Conservation (phyloP, 2,329 filamentous ascomycete genomes). For the Rasamsonia emersonii region DNA sequence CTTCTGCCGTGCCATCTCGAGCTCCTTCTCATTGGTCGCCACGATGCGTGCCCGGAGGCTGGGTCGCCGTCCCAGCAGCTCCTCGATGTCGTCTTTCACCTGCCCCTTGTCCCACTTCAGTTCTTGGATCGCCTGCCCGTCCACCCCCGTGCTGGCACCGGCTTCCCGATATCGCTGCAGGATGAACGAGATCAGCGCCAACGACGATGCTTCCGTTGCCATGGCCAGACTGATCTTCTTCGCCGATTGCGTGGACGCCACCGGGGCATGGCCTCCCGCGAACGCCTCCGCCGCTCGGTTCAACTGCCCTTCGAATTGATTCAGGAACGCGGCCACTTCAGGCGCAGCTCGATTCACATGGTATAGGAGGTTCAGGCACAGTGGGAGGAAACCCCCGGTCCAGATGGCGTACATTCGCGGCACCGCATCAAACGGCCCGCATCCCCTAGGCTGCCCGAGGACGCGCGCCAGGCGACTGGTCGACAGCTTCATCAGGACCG, state of each 20-base stretch:
- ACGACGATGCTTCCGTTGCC: constrained; percentile 68
- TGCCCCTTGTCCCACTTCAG: constrained; percentile 66
- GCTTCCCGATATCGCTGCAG: constrained; percentile 56
- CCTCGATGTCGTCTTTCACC: constrained; percentile 75
- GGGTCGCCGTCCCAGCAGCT: constrained; percentile 63
- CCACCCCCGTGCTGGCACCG: constrained; percentile 54
- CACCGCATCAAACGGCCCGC: constrained; percentile 70
- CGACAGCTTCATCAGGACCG: constrained; percentile 68
- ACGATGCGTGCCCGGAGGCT: constrained; percentile 64
- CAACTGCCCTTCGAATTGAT: constrained; percentile 77
- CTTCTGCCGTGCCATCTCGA: constrained; percentile 47
- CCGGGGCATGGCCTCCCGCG: constrained; percentile 43
- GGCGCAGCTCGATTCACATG: constrained; percentile 72
- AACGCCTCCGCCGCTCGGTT: constrained; percentile 63
- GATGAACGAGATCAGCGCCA: constrained; percentile 67
- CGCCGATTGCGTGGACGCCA: constrained; percentile 34
- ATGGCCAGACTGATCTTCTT: constrained; percentile 63
- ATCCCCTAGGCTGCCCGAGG: constrained; percentile 58
- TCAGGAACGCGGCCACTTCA: constrained; percentile 79
- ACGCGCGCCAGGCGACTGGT: constrained; percentile 71
- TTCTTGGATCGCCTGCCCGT: constrained; percentile 55
- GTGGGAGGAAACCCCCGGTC: constrained; percentile 76
- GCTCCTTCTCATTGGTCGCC: constrained; percentile 63
- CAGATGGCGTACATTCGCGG: constrained; percentile 80
- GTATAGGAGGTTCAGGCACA: constrained; percentile 80